These are phyloP conservation scores for Venturia nashicola DNA, from an alignment of 2,329 filamentous ascomycete genomes.

Conservation along the genomic window DNA sequence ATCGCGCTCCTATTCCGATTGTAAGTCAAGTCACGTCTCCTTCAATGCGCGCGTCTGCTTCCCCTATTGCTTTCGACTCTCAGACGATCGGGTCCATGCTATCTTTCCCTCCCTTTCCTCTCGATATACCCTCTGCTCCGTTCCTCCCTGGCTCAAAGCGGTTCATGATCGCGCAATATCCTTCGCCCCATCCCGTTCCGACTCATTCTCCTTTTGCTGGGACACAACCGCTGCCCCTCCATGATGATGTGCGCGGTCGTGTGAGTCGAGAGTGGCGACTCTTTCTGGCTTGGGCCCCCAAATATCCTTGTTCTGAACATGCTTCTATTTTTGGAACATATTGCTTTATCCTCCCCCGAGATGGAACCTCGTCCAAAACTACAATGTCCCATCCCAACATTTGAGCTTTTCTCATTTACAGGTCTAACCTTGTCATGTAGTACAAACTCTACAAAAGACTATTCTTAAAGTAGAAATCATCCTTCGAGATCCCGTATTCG, in stretches of 20 bases:
- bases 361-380: no score
- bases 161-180: neutral
- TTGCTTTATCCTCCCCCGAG: neutral
- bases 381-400: no score
- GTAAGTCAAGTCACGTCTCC: neutral
- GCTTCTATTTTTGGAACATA: neutral
- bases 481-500: constrained; percentile 1
- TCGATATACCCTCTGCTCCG: neutral
- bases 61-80: neutral
- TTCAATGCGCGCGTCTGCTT: neutral
- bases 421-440: neutral
- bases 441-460: constrained; percentile 3
- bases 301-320: neutral
- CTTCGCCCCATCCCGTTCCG: neutral
- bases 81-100: neutral
- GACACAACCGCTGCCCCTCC: neutral
- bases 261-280: constrained; percentile 1
- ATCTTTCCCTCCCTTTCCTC: neutral
- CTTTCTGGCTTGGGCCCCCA: neutral
- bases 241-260: neutral
- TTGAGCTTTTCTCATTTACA: neutral
- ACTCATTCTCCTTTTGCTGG: neutral
- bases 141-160: neutral
- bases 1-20: neutral
- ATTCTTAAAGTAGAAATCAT: neutral